Evolutionary conservation across 129 eudicot species (phyloP), one percentile per base, ranked within the genome.

Genomic region (Rutidosis leptorrhynchoides): DNA sequence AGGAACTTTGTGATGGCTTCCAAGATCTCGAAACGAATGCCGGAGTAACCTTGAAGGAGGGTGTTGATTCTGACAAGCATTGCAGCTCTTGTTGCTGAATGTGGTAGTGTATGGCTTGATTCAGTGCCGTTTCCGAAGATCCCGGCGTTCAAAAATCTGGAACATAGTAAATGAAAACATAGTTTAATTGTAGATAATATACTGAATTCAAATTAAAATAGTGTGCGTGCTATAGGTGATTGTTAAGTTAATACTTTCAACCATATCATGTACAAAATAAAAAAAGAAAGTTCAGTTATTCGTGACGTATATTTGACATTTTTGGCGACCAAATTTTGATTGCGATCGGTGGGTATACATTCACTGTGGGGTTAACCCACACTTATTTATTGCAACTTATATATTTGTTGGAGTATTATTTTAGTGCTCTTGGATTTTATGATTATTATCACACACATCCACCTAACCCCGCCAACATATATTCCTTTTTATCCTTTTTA

Each of bases 51-150:
- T 40, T 89, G 96, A 35, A 89, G 90, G 43, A 89, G 90, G 58
- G 96, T 85, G 84, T 89, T 89, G 84, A 89, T 85, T 30, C 96
- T 58, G 3, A 89, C 95, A 0, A 89, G 83, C 96, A 89, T 89
- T 27, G 96, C 94, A 0, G 96, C 96, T 59, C 96, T 81, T 9
- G 96, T 89, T 6, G 95, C 84, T 12, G 95, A 79, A 67, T 79
- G 88, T 29, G 96, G 90, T 1, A 89, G 80, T 0, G 86, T 86
- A 77, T 89, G 90, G 68, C 48, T 7, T 23, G 88, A 62, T 57
- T 89, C 96, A 33, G 84, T 78, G 23, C 90, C 96, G 30, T 83
- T 76, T 10, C 96, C 96, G 53, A 89, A 89, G 20, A 89, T 83
- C 75, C 96, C 96, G 37, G 95, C 90, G 65, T 89, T 89, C 68